These are phyloP conservation scores for Plasmopara viticola DNA, from an alignment of 352 stramenopile species.

Conservation along the genomic window DNA sequence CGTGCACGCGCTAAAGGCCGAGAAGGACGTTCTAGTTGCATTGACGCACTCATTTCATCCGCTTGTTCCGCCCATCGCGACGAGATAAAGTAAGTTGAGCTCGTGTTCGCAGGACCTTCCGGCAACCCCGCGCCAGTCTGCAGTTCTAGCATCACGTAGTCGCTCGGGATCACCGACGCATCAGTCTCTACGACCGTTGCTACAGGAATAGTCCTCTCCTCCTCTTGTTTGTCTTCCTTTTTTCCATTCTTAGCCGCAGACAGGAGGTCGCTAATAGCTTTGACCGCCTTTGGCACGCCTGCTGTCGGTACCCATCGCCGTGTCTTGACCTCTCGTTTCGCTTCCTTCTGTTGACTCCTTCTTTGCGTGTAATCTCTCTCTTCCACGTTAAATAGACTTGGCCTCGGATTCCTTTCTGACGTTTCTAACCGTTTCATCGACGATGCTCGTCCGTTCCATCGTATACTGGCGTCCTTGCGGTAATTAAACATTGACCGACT, in stretches of 20 bases:
- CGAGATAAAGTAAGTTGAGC: conserved; percentile 79
- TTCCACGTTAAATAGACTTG: conserved; percentile 42
- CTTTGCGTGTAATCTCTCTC: conserved; percentile 43
- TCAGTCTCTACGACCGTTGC: conserved; percentile 44
- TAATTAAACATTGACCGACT: conserved; percentile 59
- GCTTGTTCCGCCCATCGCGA: conserved; percentile 73
- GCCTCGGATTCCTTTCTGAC: conserved; percentile 25
- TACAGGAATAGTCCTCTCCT: conserved; percentile 41
- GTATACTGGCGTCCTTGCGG: conserved; percentile 32
- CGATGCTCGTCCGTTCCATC: conserved; percentile 8
- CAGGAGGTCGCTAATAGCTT: conserved; percentile 15
- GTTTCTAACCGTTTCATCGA: conserved; percentile 11
- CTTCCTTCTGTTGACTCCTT: conserved; percentile 8
- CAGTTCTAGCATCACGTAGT: conserved; percentile 81
- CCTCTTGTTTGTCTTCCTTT: conserved; percentile 4
- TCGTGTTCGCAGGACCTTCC: conserved; percentile 23
- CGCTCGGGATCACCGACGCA: conserved; percentile 38
- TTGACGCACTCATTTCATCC: conserved; percentile 70
- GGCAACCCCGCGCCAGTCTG: conserved; percentile 54
- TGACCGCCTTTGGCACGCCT: conserved; percentile 11
- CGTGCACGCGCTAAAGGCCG: conserved; percentile 10
- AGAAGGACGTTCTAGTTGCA: conserved; percentile 29
- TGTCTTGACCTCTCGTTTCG: conserved; percentile 3
- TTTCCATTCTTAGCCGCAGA: conserved; percentile 21
- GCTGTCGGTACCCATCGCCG: conserved; percentile 5